Evolutionary conservation across 78 protist genomes (phyloP), one percentile per base, ranked within the genome.

Genomic region (Mantamonas sphyraenae): DNA sequence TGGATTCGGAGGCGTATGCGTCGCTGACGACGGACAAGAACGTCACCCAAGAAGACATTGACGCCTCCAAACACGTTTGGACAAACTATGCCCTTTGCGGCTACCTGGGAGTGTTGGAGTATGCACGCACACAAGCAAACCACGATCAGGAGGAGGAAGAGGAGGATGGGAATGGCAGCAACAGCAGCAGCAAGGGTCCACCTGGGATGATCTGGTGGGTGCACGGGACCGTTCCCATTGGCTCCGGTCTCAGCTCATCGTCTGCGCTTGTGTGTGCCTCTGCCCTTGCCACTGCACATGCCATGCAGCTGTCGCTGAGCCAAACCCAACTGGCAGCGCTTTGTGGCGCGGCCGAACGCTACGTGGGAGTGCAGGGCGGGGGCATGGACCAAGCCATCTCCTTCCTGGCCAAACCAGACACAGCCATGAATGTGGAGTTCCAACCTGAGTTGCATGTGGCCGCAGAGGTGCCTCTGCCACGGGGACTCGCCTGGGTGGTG

Each of bases 361-460:
- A 65, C 71, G 33, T 34, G 9, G 71, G 71, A n/a, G 56, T 57
- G n/a, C 34, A 50, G 60, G 47, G 71, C 28, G 71, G 71, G 19
- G 71, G 72, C 35, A 68, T 68, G 73, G 73, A 68, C 53, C 73
- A 68, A 53, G 3, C 64, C 38, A 68, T 68, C 51, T 55, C 64
- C 31, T 0, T 55, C 45, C 12, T 55, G 61, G 73, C 73, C 17
- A 12, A 39, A 5, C 8, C 7, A 16, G 73, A 64, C 3, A 2
- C 22, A 0, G 73, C 64, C 14, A 22, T 3, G 55, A 1, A 39
- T 55, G 39, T 68, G 39, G 30, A 53, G 39, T 68, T 68, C 38
- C 10, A 55, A 24, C 73, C 73, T n/a, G 16, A 55, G 20, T 24
- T n/a, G n/a, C n/a, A n/a, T n/a, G n/a, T n/a, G 3, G 35, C 37